phyloP scores from a whole-genome alignment of 2,329 filamentous ascomycete genomes.

The Zymoseptoria ardabiliae region DNA sequence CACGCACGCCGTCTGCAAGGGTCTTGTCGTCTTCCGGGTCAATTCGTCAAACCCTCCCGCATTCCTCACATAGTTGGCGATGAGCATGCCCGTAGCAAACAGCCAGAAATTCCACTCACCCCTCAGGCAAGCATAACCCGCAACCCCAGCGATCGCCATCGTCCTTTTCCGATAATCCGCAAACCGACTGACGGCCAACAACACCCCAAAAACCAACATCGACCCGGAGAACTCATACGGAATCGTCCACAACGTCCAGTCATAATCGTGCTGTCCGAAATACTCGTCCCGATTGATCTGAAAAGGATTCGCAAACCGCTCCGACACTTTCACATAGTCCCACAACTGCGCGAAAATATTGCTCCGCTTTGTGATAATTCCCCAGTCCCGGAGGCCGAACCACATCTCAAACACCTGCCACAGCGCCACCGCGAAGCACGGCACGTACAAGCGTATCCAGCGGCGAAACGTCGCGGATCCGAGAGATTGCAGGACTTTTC shows the following conservation, averaged over 20 bases:
- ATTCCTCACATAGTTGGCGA: slow-evolving; percentile 13
- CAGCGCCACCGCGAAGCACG: slow-evolving; percentile 8
- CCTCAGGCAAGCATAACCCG: slow-evolving; percentile 3
- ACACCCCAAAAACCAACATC: slow-evolving; percentile 8
- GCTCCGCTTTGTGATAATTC: background rate
- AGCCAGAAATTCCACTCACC: slow-evolving; percentile 17
- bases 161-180: slow-evolving; percentile 2
- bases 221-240: slow-evolving; percentile 14
- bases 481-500: slow-evolving; percentile 2
- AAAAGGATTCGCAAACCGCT: slow-evolving; percentile 14
- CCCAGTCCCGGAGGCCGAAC: slow-evolving; percentile 4
- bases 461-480: slow-evolving; percentile 9
- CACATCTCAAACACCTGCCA: slow-evolving; percentile 10
- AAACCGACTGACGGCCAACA: slow-evolving; percentile 7
- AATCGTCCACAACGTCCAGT: slow-evolving; percentile 21
- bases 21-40: background rate
- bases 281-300: slow-evolving; percentile 6
- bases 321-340: slow-evolving; percentile 6
- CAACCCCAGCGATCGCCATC: slow-evolving; percentile 5
- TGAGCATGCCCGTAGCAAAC: slow-evolving; percentile 11
- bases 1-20: background rate
- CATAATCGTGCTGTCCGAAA: slow-evolving; percentile 8
- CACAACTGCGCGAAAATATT: slow-evolving; percentile 12
- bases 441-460: slow-evolving; percentile 11
- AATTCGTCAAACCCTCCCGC: slow-evolving; percentile 13